These are phyloP conservation scores for Tricholoma matsutake DNA, from an alignment of 768 basidiomycete species.

Conservation along the genomic window DNA sequence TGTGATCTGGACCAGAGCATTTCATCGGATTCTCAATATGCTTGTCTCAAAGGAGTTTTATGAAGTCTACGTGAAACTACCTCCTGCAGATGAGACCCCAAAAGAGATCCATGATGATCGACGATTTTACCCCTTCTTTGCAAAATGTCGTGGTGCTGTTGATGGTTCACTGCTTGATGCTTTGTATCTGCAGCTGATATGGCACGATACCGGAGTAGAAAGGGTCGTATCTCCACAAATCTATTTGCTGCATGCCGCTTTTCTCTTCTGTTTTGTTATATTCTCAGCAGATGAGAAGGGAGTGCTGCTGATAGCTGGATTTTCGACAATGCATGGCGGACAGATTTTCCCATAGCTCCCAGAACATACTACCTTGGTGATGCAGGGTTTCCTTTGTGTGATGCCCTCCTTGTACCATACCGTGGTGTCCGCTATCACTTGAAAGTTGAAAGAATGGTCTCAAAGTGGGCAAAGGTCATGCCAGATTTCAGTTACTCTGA, in stretches of 20 bases:
- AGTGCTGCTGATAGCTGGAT: conserved; percentile 32
- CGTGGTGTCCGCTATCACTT: conserved; percentile 34
- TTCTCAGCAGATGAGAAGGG: conserved; percentile 40
- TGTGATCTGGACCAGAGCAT: conserved; percentile 14
- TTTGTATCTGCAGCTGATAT: conserved; percentile 13
- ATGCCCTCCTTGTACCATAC: conserved; percentile 36
- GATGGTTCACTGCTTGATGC: conserved; percentile 32
- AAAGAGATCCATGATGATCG: conserved; percentile 23
- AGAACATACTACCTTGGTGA: conserved; percentile 35
- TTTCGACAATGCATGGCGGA: conserved; percentile 24
- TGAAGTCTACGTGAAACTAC: conserved; percentile 6
- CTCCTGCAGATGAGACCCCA: conserved; percentile 13
- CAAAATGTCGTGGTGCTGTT: conserved; percentile 27
- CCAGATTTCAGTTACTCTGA: not conserved
- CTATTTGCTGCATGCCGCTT: conserved; percentile 33
- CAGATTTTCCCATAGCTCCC: conserved; percentile 27
- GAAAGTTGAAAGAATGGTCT: conserved; percentile 16
- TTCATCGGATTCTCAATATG: conserved; percentile 19
- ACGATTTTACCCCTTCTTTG: conserved; percentile 33
- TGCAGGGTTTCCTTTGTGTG: conserved; percentile 34
- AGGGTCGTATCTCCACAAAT: conserved; percentile 37
- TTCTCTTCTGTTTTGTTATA: conserved; percentile 32
- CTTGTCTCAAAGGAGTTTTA: conserved; percentile 9
- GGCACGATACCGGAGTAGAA: conserved; percentile 18
- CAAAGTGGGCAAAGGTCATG: conserved; percentile 6